Evolutionary conservation across 768 basidiomycete species (phyloP).

Genomic region (Collybiopsis confluens): DNA sequence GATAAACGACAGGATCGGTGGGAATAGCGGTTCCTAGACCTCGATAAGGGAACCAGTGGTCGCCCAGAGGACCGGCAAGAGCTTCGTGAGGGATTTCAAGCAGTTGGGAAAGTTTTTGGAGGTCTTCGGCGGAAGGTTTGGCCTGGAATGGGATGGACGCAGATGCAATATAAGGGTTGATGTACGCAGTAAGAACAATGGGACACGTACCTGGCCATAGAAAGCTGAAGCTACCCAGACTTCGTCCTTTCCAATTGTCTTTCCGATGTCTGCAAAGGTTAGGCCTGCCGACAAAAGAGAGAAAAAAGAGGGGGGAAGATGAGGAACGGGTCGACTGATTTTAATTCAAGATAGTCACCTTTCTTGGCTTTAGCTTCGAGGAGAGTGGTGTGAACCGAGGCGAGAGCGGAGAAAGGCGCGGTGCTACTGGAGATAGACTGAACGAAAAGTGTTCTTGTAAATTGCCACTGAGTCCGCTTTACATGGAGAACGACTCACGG

Average conservation of each 20-base stretch:
- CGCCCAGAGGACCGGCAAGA: slow-evolving; percentile 46
- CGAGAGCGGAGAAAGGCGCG: slow-evolving; percentile 45
- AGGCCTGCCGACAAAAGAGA: slow-evolving; percentile 37
- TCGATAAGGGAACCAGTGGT: slow-evolving; percentile 74
- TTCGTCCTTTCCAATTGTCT: slow-evolving; percentile 66
- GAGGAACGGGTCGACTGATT: background rate
- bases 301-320: background rate
- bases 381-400: slow-evolving; percentile 43
- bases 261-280: slow-evolving; percentile 67
- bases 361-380: slow-evolving; percentile 67
- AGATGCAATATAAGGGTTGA: background rate
- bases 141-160: slow-evolving; percentile 40
- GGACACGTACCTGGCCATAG: slow-evolving; percentile 62
- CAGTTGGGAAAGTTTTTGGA: slow-evolving; percentile 44
- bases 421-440: slow-evolving; percentile 32
- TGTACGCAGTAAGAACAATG: background rate
- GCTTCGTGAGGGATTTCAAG: slow-evolving; percentile 42
- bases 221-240: slow-evolving; percentile 81
- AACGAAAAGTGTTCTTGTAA: background rate
- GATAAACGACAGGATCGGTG: slow-evolving; percentile 76
- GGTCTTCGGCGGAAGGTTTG: slow-evolving; percentile 59
- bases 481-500: slow-evolving; percentile 24
- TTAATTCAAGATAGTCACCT: slow-evolving; percentile 29
- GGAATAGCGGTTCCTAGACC: slow-evolving; percentile 68
- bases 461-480: no score